These are phyloP conservation scores for Filobasidium floriforme DNA, from an alignment of 768 basidiomycete genomes.

Conservation along the genomic window DNA sequence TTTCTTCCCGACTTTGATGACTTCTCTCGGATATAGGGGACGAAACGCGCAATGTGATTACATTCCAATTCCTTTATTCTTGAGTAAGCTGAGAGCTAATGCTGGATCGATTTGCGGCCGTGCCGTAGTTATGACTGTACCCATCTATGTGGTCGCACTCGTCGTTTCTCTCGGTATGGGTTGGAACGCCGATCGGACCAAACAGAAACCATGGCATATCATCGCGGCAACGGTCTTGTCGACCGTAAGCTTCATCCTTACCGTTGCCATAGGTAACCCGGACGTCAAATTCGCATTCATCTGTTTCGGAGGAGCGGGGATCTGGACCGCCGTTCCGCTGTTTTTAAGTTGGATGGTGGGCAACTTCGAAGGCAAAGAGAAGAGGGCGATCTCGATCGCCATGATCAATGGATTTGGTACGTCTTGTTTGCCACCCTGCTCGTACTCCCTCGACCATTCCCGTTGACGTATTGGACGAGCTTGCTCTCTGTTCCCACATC, in stretches of 20 bases:
- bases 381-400: constrained; percentile 41
- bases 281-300: constrained; percentile 40
- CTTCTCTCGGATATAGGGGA: constrained; percentile 34
- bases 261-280: constrained; percentile 31
- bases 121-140: constrained; percentile 42
- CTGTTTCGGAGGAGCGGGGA: constrained; percentile 41
- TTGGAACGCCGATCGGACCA: constrained; percentile 35
- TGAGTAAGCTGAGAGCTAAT: too few species aligned
- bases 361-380: constrained; percentile 41
- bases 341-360: constrained; percentile 41
- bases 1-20: constrained; percentile 44
- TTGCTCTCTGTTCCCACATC: too few species aligned
- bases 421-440: neutral
- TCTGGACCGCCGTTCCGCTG: constrained; percentile 42
- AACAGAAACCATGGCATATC: constrained; percentile 37
- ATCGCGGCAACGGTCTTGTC: constrained; percentile 27
- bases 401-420: constrained; percentile 40
- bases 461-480: too few species aligned
- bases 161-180: constrained; percentile 32
- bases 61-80: too few species aligned
- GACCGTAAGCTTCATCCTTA: constrained; percentile 35
- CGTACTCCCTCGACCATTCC: too few species aligned
- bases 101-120: too few species aligned
- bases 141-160: constrained; percentile 41
- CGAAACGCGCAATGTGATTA: constrained; percentile 35